Evolutionary conservation across 208 protist genomes (phyloP).

Genomic region (Leishmania guyanensis): DNA sequence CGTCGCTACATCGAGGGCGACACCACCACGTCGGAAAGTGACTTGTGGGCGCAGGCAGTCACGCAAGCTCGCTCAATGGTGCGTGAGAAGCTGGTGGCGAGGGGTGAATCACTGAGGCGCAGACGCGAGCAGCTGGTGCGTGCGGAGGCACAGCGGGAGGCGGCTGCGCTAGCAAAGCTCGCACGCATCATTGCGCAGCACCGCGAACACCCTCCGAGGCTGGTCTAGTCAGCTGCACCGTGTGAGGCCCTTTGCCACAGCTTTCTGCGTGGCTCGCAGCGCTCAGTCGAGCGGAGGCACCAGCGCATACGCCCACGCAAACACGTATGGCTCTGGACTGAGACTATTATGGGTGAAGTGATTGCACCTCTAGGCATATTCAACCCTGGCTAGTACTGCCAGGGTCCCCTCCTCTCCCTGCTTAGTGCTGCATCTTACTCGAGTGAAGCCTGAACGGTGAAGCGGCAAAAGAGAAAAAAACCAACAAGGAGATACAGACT

Average conservation of each 20-base stretch:
- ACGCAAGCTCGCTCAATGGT: conserved; percentile 55
- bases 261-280: not conserved
- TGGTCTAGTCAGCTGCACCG: not conserved
- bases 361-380: not conserved
- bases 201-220: conserved; percentile 2
- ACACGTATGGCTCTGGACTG: not conserved
- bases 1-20: conserved; percentile 47
- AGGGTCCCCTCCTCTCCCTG: not conserved
- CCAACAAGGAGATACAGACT: not conserved
- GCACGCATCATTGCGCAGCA: conserved; percentile 71
- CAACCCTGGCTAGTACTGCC: not conserved
- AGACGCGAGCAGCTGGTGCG: conserved; percentile 49
- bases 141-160: conserved; percentile 60
- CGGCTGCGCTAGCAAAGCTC: conserved; percentile 71
- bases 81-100: conserved; percentile 47
- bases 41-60: conserved; percentile 58
- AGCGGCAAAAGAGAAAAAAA: not conserved
- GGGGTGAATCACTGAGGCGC: conserved; percentile 30
- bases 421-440: not conserved
- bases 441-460: not conserved
- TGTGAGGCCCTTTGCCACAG: too few relatives aligned
- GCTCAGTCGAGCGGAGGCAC: not conserved
- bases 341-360: not conserved
- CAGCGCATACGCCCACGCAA: not conserved
- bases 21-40: conserved; percentile 33